phyloP scores from a whole-genome alignment of 208 protist genomes.

The Leishmania aethiopica region DNA sequence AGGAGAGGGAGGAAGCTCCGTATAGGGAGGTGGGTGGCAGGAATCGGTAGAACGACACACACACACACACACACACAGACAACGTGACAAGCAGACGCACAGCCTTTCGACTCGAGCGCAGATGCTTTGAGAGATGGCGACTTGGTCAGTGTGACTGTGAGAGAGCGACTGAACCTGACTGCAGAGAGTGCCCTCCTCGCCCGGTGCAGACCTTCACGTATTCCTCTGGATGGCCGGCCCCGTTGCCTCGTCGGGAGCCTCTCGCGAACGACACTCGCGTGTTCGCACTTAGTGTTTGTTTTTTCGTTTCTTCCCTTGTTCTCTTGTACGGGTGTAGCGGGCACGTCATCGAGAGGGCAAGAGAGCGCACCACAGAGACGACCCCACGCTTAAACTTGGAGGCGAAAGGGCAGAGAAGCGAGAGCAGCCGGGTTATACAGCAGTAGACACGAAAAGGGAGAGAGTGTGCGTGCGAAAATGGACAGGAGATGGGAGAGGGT shows the following conservation, averaged over 20 bases:
- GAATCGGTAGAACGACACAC: too few species aligned
- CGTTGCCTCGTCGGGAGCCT: neutral
- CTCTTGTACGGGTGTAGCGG: neutral
- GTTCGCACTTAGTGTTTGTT: neutral
- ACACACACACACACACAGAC: neutral
- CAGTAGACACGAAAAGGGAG: neutral
- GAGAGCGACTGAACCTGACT: too few species aligned
- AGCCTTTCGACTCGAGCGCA: neutral
- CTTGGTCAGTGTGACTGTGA: too few species aligned
- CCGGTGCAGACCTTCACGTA: neutral
- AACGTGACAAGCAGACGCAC: neutral
- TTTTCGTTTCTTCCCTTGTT: neutral
- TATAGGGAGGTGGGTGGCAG: too few species aligned
- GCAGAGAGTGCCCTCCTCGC: neutral
- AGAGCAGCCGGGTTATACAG: neutral
- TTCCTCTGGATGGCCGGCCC: neutral
- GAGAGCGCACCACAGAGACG: neutral
- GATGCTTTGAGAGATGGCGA: too few species aligned
- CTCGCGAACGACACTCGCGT: neutral
- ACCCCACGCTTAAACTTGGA: neutral
- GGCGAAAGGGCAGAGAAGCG: neutral
- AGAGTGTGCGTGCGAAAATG: neutral
- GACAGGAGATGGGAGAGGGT: neutral
- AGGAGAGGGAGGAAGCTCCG: too few species aligned
- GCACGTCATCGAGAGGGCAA: neutral